Base-by-base conservation (phyloP, 108 stramenopile species). In the Chaetoceros muelleri region DNA sequence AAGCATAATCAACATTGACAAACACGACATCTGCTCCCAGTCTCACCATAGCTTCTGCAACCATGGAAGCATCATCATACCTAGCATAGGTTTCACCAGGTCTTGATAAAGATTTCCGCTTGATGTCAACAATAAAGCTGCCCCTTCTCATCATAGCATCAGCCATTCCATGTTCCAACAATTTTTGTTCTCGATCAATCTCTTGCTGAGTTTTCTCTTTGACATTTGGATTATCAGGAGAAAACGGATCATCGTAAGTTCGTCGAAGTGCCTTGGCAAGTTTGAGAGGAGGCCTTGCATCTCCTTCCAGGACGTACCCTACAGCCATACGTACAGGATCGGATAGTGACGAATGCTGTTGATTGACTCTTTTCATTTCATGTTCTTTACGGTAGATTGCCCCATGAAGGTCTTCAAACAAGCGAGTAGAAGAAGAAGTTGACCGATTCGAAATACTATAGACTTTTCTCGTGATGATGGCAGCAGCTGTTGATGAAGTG, bases 381-480 rank as follows among this genome's bases (percentile, higher is more conserved):
- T 89, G 75, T 66, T 93, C 91, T 68, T 93, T 93, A 45, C 91
- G 82, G 60, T 89, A 87, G 55, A 93, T 81, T 16, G 91, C 91
- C 24, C 66, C 58, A 70, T 84, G 84, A n/a, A 91, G 61, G 66
- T 87, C 90, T 71, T 91, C 85, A 13, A 8, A 54, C 5, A 28
- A 10, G 27, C 24, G 5, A 23, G 53, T 29, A 54, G 13, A 40
- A 10, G 13, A 40, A 40, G 5, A 40, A 5, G 5, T 13, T 40
- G 8, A 40, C 34, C 13, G 13, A 13, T 13, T 40, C 34, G 13
- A 5, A 10, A 13, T 40, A 40, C 5, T 10, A 40, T 40, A 5
- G 8, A 40, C 13, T 40, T 13, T 10, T 10, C 13, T 13, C 13
- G 8, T 10, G 13, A 40, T 13, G 5, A 40, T 10, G 34, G 13